A percentile compares a stretch with the other conserved stretches of the same genome.
phyloP scores from a whole-genome alignment of 257 asterid genomes.

The Petrea volubilis region DNA sequence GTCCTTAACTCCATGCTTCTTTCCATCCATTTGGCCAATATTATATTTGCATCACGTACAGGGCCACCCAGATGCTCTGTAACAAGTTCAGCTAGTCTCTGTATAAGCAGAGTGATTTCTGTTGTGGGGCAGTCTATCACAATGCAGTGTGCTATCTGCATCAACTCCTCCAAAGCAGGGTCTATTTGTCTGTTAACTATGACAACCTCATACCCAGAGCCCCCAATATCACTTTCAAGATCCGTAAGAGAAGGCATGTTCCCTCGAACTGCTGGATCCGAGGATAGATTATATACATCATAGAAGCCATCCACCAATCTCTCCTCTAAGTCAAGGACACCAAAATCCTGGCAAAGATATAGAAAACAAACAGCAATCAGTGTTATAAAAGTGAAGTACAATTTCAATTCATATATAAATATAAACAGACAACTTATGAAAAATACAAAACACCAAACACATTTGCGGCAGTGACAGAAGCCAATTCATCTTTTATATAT shows the following conservation, averaged over 20 bases:
- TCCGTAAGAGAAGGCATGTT: constrained; percentile 93
- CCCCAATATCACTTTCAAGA: constrained; percentile 70
- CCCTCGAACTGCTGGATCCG: constrained; percentile 65
- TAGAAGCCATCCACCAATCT: constrained; percentile 94
- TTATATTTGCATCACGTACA: constrained; percentile 80
- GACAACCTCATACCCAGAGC: constrained; percentile 79
- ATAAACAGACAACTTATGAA: too few relatives aligned
- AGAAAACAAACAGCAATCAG: neutral
- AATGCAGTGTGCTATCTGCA: constrained; percentile 85
- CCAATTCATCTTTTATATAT: neutral
- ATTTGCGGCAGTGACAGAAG: neutral
- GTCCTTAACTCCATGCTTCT: constrained; percentile 80
- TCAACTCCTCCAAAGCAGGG: constrained; percentile 87
- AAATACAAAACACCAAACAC: neutral
- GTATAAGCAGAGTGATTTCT: constrained; percentile 62
- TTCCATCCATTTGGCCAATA: constrained; percentile 83
- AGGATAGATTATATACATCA: constrained; percentile 75
- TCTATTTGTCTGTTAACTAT: constrained; percentile 76
- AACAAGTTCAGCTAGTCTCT: constrained; percentile 94
- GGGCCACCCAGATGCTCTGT: constrained; percentile 92
- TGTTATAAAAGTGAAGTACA: constrained; percentile 12
- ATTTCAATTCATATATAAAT: constrained; percentile 1
- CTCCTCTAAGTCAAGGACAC: constrained; percentile 88
- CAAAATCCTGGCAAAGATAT: constrained; percentile 60
- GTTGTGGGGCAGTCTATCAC: constrained; percentile 68